Conservation (phyloP, 257 asterid genomes). For the Salvia miltiorrhiza region DNA sequence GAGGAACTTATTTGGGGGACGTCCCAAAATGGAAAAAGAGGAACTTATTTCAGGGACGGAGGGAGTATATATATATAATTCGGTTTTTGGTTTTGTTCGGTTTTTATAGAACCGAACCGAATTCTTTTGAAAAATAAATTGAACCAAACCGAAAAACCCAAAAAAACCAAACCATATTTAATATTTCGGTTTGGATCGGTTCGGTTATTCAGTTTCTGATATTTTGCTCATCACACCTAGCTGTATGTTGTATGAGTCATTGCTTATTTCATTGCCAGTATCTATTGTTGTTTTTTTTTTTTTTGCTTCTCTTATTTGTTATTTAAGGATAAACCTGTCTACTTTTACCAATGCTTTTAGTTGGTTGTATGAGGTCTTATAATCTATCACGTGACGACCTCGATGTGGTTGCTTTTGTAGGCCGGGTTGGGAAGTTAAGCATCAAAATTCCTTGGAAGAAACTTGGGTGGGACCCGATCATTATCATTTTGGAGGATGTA, state of each 20-base stretch:
- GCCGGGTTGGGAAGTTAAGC: slow-evolving; percentile 87
- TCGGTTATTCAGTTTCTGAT: too few relatives aligned
- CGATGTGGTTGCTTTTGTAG: slow-evolving; percentile 37
- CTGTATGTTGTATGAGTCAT: background rate
- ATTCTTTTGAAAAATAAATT: too few relatives aligned
- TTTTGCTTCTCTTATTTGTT: background rate
- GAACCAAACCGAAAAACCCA: too few relatives aligned
- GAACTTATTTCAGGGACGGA: too few relatives aligned
- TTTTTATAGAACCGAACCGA: too few relatives aligned
- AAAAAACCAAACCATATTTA: too few relatives aligned
- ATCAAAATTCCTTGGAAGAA: slow-evolving; percentile 98
- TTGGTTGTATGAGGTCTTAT: background rate
- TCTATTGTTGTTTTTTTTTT: background rate
- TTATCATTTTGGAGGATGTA: slow-evolving; percentile 80
- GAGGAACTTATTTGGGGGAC: too few relatives aligned
- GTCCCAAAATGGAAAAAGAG: too few relatives aligned
- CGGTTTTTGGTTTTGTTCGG: too few relatives aligned
- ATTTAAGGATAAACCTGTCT: background rate
- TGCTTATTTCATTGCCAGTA: background rate
- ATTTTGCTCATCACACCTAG: too few relatives aligned
- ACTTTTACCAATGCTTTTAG: background rate
- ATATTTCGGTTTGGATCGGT: too few relatives aligned
- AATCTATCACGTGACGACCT: slow-evolving; percentile 14
- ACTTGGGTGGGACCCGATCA: slow-evolving; percentile 97
- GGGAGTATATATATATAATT: too few relatives aligned